Evolutionary conservation across 768 basidiomycete species (phyloP).

Genomic region (Auricularia cornea): DNA sequence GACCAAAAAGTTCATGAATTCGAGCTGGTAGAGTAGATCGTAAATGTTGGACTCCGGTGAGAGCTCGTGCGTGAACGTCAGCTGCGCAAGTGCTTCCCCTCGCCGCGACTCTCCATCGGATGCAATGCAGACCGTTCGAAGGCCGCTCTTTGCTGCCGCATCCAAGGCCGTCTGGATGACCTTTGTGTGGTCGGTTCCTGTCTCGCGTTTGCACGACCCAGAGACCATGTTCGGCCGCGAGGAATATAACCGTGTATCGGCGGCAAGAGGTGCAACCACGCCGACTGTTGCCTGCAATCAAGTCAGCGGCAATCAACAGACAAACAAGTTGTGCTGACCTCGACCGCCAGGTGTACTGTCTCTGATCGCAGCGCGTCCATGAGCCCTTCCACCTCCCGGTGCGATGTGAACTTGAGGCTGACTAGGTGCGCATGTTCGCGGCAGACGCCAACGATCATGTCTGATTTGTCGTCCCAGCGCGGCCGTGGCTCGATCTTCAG

Average conservation of each 20-base stretch:
- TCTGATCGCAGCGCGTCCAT: too few species aligned
- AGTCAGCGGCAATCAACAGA: too few species aligned
- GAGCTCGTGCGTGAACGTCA: not conserved
- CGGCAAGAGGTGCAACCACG: conserved; percentile 14
- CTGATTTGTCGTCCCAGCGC: too few species aligned
- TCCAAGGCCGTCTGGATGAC: conserved; percentile 14
- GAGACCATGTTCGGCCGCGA: conserved; percentile 18
- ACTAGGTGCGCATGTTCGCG: too few species aligned
- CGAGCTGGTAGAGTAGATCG: not conserved
- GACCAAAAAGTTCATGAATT: conserved; percentile 4
- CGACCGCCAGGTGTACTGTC: too few species aligned
- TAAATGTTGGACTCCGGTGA: conserved; percentile 1
- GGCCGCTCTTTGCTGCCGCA: conserved; percentile 8
- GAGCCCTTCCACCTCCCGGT: too few species aligned
- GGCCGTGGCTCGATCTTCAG: too few species aligned
- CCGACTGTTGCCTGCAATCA: conserved; percentile 21
- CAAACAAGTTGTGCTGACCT: too few species aligned
- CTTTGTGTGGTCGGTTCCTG: conserved; percentile 11
- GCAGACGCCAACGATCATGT: too few species aligned
- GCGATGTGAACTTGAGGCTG: too few species aligned
- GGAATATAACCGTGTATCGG: conserved; percentile 15
- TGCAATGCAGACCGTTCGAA: conserved; percentile 4
- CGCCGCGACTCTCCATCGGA: conserved; percentile 7
- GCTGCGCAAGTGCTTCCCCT: not conserved
- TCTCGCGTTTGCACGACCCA: conserved; percentile 20